These are phyloP conservation scores for Hypoxylon sp. DNA, from an alignment of 2,329 filamentous ascomycete species.

Conservation along the genomic window DNA sequence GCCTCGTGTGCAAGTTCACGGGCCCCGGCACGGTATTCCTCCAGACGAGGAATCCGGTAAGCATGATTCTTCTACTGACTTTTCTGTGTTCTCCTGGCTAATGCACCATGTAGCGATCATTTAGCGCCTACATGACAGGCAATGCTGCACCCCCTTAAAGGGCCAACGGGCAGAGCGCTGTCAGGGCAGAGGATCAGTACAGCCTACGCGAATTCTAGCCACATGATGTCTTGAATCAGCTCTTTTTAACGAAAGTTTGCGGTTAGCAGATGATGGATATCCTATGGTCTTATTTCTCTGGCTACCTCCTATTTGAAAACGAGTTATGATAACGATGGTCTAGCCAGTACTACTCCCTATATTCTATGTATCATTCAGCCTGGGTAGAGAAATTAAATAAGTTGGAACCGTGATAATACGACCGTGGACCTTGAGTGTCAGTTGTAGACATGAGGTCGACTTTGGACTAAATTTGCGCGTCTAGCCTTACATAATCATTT, in stretches of 20 bases:
- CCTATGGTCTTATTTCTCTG: background rate
- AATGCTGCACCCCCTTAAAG: slow-evolving; percentile 49
- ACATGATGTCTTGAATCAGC: background rate
- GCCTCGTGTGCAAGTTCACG: slow-evolving; percentile 92
- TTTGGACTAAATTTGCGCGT: too few relatives aligned
- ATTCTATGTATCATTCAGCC: background rate
- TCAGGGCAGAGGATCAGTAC: background rate
- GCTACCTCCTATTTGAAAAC: background rate
- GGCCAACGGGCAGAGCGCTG: too few relatives aligned
- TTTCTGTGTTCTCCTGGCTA: slow-evolving; percentile 12
- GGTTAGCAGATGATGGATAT: background rate
- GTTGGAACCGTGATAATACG: slow-evolving; percentile 2
- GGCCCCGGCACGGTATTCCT: slow-evolving; percentile 91
- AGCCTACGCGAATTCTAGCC: background rate
- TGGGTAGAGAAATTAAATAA: slow-evolving; percentile 1
- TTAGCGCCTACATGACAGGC: slow-evolving; percentile 60
- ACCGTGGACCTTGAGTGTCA: background rate
- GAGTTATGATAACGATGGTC: background rate
- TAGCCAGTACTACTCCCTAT: slow-evolving; percentile 10
- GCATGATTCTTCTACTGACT: slow-evolving; percentile 41
- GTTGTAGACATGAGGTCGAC: too few relatives aligned
- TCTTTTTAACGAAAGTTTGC: background rate
- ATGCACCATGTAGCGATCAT: slow-evolving; percentile 53
- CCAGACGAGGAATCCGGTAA: slow-evolving; percentile 85
- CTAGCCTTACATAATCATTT: too few relatives aligned